These are phyloP conservation scores for Corrigiola litoralis DNA, from an alignment of 179 eudicot genomes.

Conservation along the genomic window DNA sequence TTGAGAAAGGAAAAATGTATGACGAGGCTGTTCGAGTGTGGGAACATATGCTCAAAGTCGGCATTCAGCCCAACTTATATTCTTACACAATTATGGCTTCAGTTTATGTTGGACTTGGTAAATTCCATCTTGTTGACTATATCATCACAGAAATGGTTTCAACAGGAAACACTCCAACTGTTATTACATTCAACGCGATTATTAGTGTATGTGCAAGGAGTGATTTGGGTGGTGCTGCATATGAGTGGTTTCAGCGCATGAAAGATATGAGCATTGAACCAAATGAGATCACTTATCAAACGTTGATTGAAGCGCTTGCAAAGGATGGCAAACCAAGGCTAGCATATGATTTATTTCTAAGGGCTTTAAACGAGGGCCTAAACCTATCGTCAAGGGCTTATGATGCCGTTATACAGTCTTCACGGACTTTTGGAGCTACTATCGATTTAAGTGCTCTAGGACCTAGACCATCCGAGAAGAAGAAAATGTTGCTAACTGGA, in stretches of 20 bases:
- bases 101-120: slow-evolving; percentile 67
- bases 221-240: slow-evolving; percentile 55
- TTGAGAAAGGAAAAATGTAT: slow-evolving; percentile 78
- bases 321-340: slow-evolving; percentile 78
- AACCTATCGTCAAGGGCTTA: slow-evolving; percentile 62
- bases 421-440: slow-evolving; percentile 40
- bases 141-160: slow-evolving; percentile 63
- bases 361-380: slow-evolving; percentile 55
- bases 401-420: slow-evolving; percentile 52
- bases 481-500: slow-evolving; percentile 38
- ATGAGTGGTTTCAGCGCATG: slow-evolving; percentile 81
- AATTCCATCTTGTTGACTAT: slow-evolving; percentile 53
- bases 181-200: slow-evolving; percentile 87
- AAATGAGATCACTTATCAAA: slow-evolving; percentile 67
- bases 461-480: slow-evolving; percentile 60
- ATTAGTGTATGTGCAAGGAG: slow-evolving; percentile 59
- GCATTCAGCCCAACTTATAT: slow-evolving; percentile 64
- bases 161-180: slow-evolving; percentile 54
- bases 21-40: slow-evolving; percentile 76
- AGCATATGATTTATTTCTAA: slow-evolving; percentile 70
- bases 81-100: slow-evolving; percentile 94
- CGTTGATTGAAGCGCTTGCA: slow-evolving; percentile 65
- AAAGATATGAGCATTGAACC: slow-evolving; percentile 47
- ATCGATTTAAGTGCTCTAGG: slow-evolving; percentile 52
- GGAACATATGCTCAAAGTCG: slow-evolving; percentile 82